Percentiles rank a stretch among this genome's conserved stretches.
Conservation (phyloP, 495 filamentous ascomycete species). For the Hypoxylon subgilvum region DNA sequence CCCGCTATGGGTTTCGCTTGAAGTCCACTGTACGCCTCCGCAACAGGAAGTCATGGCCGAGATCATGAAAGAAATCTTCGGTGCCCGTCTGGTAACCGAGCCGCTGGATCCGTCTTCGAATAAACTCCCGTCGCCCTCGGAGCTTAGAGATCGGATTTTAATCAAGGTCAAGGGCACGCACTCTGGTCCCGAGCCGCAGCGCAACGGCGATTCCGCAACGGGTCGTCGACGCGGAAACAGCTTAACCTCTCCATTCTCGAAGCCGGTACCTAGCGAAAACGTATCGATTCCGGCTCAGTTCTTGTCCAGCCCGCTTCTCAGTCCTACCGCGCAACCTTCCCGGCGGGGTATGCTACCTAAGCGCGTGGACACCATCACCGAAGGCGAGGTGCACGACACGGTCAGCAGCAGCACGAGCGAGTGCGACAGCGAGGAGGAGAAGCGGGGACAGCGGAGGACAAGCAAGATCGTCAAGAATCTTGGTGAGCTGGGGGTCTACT, state of each 20-base stretch:
- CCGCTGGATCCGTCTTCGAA: slow-evolving; percentile 69
- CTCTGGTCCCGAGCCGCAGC: slow-evolving; percentile 48
- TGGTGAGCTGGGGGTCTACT: slow-evolving; percentile 87
- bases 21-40: slow-evolving; percentile 85
- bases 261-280: slow-evolving; percentile 63
- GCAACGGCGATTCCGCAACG: slow-evolving; percentile 46
- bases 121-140: slow-evolving; percentile 80
- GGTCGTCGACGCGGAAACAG: slow-evolving; percentile 75
- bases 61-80: slow-evolving; percentile 84
- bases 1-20: slow-evolving; percentile 90
- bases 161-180: slow-evolving; percentile 86
- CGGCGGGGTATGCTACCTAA: slow-evolving; percentile 39
- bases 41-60: slow-evolving; percentile 90
- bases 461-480: slow-evolving; percentile 87
- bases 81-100: slow-evolving; percentile 74
- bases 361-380: slow-evolving; percentile 56
- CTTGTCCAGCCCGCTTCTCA: slow-evolving; percentile 62
- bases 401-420: slow-evolving; percentile 62
- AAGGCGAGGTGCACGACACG: slow-evolving; percentile 57
- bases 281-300: slow-evolving; percentile 57
- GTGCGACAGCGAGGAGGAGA: slow-evolving; percentile 62
- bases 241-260: slow-evolving; percentile 75
- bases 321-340: slow-evolving; percentile 42
- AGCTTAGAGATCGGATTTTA: slow-evolving; percentile 80
- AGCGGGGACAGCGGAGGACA: slow-evolving; percentile 66